Evolutionary conservation across 208 protist species (phyloP), one percentile per base, ranked within the genome.

Genomic region (Crithidia sp.): DNA sequence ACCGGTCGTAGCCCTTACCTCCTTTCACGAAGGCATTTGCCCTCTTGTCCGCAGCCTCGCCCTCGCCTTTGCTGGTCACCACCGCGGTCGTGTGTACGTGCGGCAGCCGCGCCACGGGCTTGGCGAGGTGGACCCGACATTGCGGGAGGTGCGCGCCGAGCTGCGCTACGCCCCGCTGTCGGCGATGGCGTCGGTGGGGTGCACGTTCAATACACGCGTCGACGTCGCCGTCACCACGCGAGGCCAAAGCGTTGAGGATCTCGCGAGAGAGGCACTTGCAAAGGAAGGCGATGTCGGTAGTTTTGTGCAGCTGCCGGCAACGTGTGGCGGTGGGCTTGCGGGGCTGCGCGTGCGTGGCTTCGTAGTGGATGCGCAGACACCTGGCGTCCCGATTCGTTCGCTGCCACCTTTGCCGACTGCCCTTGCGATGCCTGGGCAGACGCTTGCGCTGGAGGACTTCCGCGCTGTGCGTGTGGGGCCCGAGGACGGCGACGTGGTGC

Each of bases 391-490:
- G 3, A 19, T 72, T 43, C 43, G 50, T 10, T 16, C 45, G 5
- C 44, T 56, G 2, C 2, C 9, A 6, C 28, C 36, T 8, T 7
- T 76, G 6, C 40, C 54, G 36, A 60, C 57, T 5, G 86, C 77
- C n/a, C 72, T 87, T 37, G 47, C 70, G 47, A 69, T 79, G 70
- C 82, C 74, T 67, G 82, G 75, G 70, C 82, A 91, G 75, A 81
- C 81, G 64, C 67, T 88, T 3, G 77, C 86, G 64, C 76, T 91
- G 74, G 86, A 88, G 76, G 86, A 91, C 77, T 83, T 87, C 67
- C 69, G 60, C n/a, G 49, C 67, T n/a, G 58, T 85, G 59, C 74
- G 50, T 14, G 79, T 76, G 44, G 73, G 47, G 45, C 63, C 59
- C 57, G 67, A 71, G 40, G 67, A 47, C 13, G 50, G 66, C 40